Conservation (phyloP, 306 rosid genomes). For the Calophaca sinica region DNA sequence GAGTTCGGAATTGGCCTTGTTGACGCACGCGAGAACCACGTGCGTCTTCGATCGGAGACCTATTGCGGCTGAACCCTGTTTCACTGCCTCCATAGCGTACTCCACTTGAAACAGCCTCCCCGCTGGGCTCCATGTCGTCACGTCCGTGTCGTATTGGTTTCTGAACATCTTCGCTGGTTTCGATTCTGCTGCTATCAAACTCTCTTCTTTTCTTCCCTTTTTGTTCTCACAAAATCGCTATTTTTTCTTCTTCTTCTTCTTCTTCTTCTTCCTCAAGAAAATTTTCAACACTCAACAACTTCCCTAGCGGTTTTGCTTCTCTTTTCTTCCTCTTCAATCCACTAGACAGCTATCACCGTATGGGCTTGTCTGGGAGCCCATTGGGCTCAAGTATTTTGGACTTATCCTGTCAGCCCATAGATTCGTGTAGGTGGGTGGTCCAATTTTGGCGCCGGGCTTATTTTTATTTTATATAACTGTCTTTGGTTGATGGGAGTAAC, state of each 20-base stretch:
- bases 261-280: slow-evolving; percentile 33
- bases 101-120: slow-evolving; percentile 96
- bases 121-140: slow-evolving; percentile 95
- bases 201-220: background rate
- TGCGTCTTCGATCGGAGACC: slow-evolving; percentile 97
- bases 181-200: background rate
- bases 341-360: too few relatives aligned
- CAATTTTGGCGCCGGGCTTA: too few relatives aligned
- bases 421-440: too few relatives aligned
- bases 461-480: too few relatives aligned
- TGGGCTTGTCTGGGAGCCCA: too few relatives aligned
- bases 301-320: too few relatives aligned
- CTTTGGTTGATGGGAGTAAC: too few relatives aligned
- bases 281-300: background rate
- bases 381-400: too few relatives aligned
- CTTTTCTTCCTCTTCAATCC: too few relatives aligned
- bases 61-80: slow-evolving; percentile 96
- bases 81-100: slow-evolving; percentile 98
- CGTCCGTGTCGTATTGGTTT: slow-evolving; percentile 92
- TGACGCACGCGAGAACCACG: slow-evolving; percentile 88
- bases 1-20: slow-evolving; percentile 91
- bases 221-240: background rate
- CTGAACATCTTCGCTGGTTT: slow-evolving; percentile 64
- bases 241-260: background rate
- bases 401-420: too few relatives aligned